These are phyloP conservation scores for Trichoderma hamatum DNA, from an alignment of 2,329 filamentous ascomycete genomes.

Conservation along the genomic window DNA sequence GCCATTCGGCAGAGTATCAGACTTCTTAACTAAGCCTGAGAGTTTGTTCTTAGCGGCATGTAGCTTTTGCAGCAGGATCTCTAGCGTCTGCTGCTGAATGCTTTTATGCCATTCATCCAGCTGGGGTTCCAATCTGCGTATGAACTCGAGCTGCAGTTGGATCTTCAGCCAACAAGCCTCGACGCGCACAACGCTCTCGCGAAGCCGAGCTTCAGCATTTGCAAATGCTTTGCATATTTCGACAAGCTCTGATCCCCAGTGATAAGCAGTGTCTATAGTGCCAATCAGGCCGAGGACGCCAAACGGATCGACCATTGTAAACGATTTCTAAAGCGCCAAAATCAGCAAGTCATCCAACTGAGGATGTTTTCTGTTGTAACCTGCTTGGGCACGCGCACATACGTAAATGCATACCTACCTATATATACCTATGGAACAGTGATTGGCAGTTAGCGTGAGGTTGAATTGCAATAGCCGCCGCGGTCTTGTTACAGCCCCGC, in stretches of 20 bases:
- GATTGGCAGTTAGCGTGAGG: background rate
- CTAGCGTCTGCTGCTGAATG: constrained; percentile 29
- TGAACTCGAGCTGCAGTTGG: constrained; percentile 30
- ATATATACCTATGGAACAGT: background rate
- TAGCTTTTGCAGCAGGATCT: constrained; percentile 30
- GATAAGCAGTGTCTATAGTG: background rate
- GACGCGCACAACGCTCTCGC: constrained; percentile 29
- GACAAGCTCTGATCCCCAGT: constrained; percentile 22
- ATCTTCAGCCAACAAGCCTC: constrained; percentile 32
- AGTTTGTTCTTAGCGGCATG: constrained; percentile 25
- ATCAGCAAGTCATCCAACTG: background rate
- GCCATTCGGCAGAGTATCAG: constrained; percentile 2
- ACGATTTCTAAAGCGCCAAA: background rate
- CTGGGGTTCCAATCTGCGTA: constrained; percentile 26
- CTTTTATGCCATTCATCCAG: constrained; percentile 30
- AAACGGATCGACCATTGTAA: background rate
- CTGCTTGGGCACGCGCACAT: background rate
- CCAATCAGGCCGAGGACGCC: background rate
- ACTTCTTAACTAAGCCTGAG: constrained; percentile 8
- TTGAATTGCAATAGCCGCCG: constrained; percentile 6
- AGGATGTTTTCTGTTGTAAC: background rate
- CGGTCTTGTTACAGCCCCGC: background rate
- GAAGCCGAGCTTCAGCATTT: constrained; percentile 21
- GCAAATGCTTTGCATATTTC: constrained; percentile 20
- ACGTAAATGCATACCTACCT: background rate